Evolutionary conservation across 345 rosid genomes (phyloP), one percentile per base, ranked within the genome.

Genomic region (Brassica incana): DNA sequence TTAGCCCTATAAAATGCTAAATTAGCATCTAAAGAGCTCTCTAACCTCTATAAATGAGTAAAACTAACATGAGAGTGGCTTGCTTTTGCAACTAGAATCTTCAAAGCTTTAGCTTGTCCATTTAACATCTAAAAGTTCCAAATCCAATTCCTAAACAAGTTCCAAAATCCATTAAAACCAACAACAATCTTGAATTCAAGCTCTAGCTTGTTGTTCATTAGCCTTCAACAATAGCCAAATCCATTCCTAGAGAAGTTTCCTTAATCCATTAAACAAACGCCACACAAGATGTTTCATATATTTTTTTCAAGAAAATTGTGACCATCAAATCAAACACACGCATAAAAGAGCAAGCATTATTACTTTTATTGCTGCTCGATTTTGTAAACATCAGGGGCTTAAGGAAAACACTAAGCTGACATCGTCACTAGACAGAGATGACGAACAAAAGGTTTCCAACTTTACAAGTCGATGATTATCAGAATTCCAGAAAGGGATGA

Each of bases 311-410:
- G 23, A 20, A 20, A 20, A 20, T 20, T 20, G 23, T 20, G 23
- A 20, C 23, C 23, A 10, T 25, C 50, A 3, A 62, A 5, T 23
- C 38, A 12, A 69, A 69, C 36, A 61, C 23, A 20, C 23, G 23
- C 43, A 67, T 40, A 48, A 66, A 77, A 64, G 73, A 75, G 0
- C 23, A 20, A 20, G 23, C 23, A 20, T 20, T 1, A 6, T 80
- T 89, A 95, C 97, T 88, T 92, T 93, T 85, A 95, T 71, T 88
- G 92, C 84, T 95, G 97, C 85, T 95, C 97, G 33, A 91, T 88
- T 88, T 91, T 90, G 90, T 89, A 95, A 30, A 95, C 86, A 84
- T 90, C 97, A 14, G 97, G 97, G 9, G 99, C 99, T 20, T 20
- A 20, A 0, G 23, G 23, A 20, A 20, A 20, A 20, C 23, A 20